Base-by-base conservation (phyloP, 768 basidiomycete species). In the Agaricus subrufescens region DNA sequence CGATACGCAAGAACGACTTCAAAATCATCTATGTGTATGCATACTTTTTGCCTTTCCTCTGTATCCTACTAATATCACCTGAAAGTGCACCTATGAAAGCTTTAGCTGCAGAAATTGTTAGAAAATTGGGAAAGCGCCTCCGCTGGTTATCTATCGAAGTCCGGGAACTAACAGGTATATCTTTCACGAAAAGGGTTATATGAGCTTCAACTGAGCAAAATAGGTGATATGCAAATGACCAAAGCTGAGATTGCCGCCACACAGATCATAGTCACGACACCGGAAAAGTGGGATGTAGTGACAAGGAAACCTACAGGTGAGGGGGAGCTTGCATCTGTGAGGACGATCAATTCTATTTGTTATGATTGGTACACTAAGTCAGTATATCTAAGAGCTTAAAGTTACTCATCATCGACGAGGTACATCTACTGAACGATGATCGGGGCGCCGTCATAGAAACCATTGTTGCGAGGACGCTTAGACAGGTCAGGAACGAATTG, bases 211-310 rank as follows among this genome's bases (percentile, higher is more conserved):
- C 15, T 52, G 37, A 48, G 47, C 40, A n/a, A 74, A 76, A 38
- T 40, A 81, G 80, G 96, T 70, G 97, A 99, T 65, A 98, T 98
- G 95, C 97, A 98, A 69, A 72, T 99, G 68, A 93, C 97, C 14
- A 89, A 90, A 69, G 80, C 85, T 38, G 96, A 98, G 72, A 94
- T 99, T 58, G 88, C 89, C 1, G 85, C 89, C 69, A 98, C 97
- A 9, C 96, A 98, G 66, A 87, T 99, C 45, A 98, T 99, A 57
- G 94, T 99, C 6, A 99, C 97, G 2, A 99, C 97, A 1, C 97
- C 97, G 0, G 97, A 99, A 69, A 99, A 99, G 69, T 99, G 97
- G 97, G 97, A 98, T 62, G 97, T 99, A 0, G 97, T 99, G 2
- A 99, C 97, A 8, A 77, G 97, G 59, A 98, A 97, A 67, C 94